Conservation (phyloP, 2,329 filamentous ascomycete species). For the Didymella pomorum region DNA sequence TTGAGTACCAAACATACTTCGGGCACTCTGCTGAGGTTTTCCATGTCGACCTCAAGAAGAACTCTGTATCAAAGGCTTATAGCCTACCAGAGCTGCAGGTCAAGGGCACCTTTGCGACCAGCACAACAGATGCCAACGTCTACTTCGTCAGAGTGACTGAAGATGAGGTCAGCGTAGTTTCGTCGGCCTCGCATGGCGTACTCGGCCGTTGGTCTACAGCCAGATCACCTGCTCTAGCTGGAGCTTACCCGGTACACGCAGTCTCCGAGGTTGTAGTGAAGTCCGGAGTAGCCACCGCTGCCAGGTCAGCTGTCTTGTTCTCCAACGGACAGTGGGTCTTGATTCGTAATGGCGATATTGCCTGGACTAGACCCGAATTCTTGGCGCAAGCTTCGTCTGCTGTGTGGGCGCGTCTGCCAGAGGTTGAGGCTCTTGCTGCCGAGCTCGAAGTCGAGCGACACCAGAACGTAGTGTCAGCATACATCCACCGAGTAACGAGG, state of each 20-base stretch:
- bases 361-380: conserved; percentile 84
- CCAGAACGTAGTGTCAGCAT: conserved; percentile 80
- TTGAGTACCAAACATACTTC: conserved; percentile 75
- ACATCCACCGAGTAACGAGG: conserved; percentile 83
- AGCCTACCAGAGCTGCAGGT: conserved; percentile 76
- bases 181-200: conserved; percentile 78
- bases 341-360: conserved; percentile 79
- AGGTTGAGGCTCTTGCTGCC: conserved; percentile 76
- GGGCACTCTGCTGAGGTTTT: conserved; percentile 87
- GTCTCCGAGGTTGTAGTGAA: conserved; percentile 85
- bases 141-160: conserved; percentile 86
- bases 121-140: conserved; percentile 79
- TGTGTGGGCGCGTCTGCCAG: conserved; percentile 78
- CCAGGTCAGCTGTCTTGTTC: conserved; percentile 76
- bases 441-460: conserved; percentile 87
- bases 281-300: conserved; percentile 71
- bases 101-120: conserved; percentile 78
- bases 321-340: conserved; percentile 79
- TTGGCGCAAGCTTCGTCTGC: conserved; percentile 82
- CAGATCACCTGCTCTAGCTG: conserved; percentile 40
- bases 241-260: conserved; percentile 65
- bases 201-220: conserved; percentile 76
- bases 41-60: conserved; percentile 77
- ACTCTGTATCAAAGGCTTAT: conserved; percentile 77
- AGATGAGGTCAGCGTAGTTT: conserved; percentile 75